Percentiles rank a stretch among this genome's conserved stretches.
Evolutionary conservation across 331 rosid genomes (phyloP).

Genomic region (Erythrophleum ivorense): DNA sequence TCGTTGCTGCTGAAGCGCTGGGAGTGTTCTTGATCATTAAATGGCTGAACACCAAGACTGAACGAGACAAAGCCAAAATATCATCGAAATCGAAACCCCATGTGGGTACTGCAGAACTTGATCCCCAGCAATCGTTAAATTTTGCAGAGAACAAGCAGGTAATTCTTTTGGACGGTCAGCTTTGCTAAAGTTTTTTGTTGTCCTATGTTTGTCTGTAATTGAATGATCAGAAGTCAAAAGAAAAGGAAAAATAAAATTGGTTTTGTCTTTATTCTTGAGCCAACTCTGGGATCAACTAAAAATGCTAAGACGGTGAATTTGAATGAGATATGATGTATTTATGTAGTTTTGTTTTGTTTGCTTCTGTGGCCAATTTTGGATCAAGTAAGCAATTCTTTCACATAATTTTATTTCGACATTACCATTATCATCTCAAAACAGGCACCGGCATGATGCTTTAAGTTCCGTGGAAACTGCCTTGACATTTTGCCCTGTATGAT

Average conservation of each 20-base stretch:
- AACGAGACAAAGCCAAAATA: conserved; percentile 42
- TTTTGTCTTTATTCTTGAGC: not conserved
- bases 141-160: conserved; percentile 72
- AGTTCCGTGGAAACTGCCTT: not conserved
- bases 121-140: conserved; percentile 55
- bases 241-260: not conserved
- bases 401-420: not conserved
- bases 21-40: conserved; percentile 52
- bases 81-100: conserved; percentile 38
- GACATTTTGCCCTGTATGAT: not conserved
- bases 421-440: not conserved
- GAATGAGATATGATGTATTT: not conserved
- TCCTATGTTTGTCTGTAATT: not conserved
- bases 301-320: not conserved
- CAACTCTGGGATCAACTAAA: not conserved
- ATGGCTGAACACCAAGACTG: conserved; percentile 52
- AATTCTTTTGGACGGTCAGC: not conserved
- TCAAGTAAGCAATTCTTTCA: not conserved
- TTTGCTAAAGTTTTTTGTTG: not conserved
- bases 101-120: conserved; percentile 33
- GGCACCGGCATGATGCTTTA: too few relatives aligned
- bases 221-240: not conserved
- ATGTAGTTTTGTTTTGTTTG: not conserved
- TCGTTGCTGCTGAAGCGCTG: conserved; percentile 63
- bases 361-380: not conserved